Evolutionary conservation across 345 rosid species (phyloP).

Genomic region (Theobroma cacao): DNA sequence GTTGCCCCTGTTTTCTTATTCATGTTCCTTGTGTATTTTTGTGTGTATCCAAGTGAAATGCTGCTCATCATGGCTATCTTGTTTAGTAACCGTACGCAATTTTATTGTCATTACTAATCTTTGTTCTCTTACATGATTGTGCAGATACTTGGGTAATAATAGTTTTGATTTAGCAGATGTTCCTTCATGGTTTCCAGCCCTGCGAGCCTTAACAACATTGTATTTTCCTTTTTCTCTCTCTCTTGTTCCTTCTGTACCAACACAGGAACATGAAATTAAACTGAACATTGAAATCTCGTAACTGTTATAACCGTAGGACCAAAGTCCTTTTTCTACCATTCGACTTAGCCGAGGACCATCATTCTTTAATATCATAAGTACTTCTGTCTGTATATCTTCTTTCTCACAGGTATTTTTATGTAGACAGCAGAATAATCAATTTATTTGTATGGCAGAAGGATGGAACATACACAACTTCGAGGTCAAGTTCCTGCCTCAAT

Average conservation of each 20-base stretch:
- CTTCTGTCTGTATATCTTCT: background rate
- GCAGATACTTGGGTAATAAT: conserved; percentile 87
- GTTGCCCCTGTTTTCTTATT: background rate
- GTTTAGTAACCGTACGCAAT: background rate
- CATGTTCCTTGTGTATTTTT: background rate
- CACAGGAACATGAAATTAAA: background rate
- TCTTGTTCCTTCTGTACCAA: background rate
- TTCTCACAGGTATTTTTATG: background rate
- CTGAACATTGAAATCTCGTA: background rate
- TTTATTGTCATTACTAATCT: background rate
- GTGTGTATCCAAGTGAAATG: too few relatives aligned
- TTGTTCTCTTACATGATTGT: conserved; percentile 4
- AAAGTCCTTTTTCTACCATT: background rate
- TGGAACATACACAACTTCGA: conserved; percentile 48
- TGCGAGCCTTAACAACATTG: conserved; percentile 61
- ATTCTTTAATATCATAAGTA: background rate
- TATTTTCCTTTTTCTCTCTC: conserved; percentile 33
- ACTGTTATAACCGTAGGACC: background rate
- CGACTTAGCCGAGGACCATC: background rate
- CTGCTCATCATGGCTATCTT: background rate
- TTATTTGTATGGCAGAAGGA: conserved; percentile 39
- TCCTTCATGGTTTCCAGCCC: conserved; percentile 59
- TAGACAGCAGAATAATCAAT: background rate
- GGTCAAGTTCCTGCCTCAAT: conserved; percentile 55
- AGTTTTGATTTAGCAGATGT: conserved; percentile 43